Evolutionary conservation across 139 green algal species (phyloP).

Genomic region (Micractinium sp.): DNA sequence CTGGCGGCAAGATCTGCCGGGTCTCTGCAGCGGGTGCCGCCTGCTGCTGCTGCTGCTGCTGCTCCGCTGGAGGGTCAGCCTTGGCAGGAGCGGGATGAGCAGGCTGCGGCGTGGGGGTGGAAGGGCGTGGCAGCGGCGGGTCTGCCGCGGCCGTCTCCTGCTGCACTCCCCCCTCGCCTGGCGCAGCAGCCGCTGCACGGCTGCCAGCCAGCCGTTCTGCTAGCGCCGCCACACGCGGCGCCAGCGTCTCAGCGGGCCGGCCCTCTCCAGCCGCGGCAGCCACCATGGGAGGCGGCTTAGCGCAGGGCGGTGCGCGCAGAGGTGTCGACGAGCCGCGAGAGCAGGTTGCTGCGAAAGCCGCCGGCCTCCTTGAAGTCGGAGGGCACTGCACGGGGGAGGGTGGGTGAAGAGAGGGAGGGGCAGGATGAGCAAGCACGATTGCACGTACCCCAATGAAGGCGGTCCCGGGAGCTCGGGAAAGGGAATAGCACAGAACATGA

Average conservation of each 20-base stretch:
- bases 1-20: background rate
- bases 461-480: too few relatives aligned
- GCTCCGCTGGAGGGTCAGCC: background rate
- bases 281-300: background rate
- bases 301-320: conserved; percentile 18
- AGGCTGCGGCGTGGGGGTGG: background rate
- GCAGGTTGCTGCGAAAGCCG: conserved; percentile 34
- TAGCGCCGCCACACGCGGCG: background rate
- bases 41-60: background rate
- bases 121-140: background rate
- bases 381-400: background rate
- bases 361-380: background rate
- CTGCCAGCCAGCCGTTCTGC: background rate
- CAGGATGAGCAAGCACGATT: background rate
- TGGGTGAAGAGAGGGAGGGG: background rate
- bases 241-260: background rate
- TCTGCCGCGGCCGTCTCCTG: background rate
- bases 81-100: background rate
- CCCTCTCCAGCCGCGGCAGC: background rate
- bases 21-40: background rate
- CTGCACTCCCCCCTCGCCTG: background rate
- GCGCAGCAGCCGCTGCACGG: background rate
- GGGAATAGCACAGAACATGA: too few relatives aligned
- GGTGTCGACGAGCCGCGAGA: conserved; percentile 41
- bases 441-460: too few relatives aligned